Percentiles rank a stretch among this genome's conserved stretches.
Conservation (phyloP, 176 grass and related monocot species). For the Rhynchospora breviuscula region DNA sequence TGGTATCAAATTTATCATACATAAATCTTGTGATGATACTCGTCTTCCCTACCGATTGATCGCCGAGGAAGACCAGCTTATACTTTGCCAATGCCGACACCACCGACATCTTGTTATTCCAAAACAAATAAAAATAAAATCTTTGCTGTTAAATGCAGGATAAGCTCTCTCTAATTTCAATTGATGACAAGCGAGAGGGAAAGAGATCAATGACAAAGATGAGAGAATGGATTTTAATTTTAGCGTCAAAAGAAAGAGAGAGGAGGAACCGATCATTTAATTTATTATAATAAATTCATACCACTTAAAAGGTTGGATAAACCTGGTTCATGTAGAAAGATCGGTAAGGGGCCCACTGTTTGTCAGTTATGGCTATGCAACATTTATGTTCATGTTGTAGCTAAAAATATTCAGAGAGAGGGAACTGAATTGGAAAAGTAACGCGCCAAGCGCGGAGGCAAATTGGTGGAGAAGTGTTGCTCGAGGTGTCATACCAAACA, state of each 20-base stretch:
- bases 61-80: slow-evolving; percentile 38
- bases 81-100: slow-evolving; percentile 43
- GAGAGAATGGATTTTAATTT: slow-evolving; percentile 5
- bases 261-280: background rate
- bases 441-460: background rate
- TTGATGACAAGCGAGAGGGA: slow-evolving; percentile 1
- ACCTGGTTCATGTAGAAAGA: background rate
- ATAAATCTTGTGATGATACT: slow-evolving; percentile 49
- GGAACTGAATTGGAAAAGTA: background rate
- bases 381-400: background rate
- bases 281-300: slow-evolving; percentile 17
- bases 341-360: background rate
- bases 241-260: slow-evolving; percentile 22
- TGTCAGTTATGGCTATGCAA: background rate
- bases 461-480: background rate
- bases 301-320: background rate
- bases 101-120: slow-evolving; percentile 12
- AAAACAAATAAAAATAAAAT: background rate
- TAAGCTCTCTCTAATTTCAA: background rate
- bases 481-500: background rate
- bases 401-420: background rate
- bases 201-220: background rate
- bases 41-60: slow-evolving; percentile 39
- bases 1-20: slow-evolving; percentile 46
- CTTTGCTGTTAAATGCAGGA: background rate